Percentiles rank a stretch among this genome's conserved stretches.
These are phyloP conservation scores for Talaromyces sp. DNA, from an alignment of 2,329 filamentous ascomycete genomes.

Conservation along the genomic window DNA sequence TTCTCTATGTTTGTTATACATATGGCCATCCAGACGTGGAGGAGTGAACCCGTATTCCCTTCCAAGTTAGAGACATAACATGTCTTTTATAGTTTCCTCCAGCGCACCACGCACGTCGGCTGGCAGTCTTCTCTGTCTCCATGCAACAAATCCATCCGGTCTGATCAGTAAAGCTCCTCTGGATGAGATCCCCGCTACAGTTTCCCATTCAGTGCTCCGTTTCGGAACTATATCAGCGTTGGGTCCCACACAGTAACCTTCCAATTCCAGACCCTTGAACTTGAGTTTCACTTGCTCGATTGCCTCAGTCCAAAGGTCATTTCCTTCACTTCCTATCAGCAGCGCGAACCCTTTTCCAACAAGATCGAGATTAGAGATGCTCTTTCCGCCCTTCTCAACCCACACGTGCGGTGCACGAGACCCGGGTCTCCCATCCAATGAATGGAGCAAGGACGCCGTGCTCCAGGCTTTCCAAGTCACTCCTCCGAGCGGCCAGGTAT, in stretches of 20 bases:
- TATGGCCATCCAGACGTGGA: background rate
- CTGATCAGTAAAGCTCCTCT: conserved; percentile 10
- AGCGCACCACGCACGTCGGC: background rate
- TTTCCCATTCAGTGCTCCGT: conserved; percentile 5
- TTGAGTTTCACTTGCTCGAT: background rate
- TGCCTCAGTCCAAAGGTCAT: conserved; percentile 2
- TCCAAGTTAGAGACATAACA: conserved; percentile 7
- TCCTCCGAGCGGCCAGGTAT: conserved; percentile 7
- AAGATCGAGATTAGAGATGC: conserved; percentile 11
- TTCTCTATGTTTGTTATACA: background rate
- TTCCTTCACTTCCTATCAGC: conserved; percentile 8
- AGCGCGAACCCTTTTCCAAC: conserved; percentile 14
- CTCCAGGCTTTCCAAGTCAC: conserved; percentile 15
- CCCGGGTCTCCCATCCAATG: conserved; percentile 12
- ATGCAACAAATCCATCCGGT: conserved; percentile 14
- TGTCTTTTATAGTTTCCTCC: background rate
- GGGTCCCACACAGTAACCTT: background rate
- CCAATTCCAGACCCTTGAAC: background rate
- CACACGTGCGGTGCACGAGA: conserved; percentile 14
- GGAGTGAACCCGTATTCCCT: background rate
- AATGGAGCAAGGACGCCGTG: conserved; percentile 10
- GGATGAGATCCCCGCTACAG: conserved; percentile 13
- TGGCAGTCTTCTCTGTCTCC: conserved; percentile 11
- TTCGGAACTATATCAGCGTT: background rate
- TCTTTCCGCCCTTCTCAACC: conserved; percentile 10